Conservation (phyloP, 116 monocot species). For the Iris pallida region DNA sequence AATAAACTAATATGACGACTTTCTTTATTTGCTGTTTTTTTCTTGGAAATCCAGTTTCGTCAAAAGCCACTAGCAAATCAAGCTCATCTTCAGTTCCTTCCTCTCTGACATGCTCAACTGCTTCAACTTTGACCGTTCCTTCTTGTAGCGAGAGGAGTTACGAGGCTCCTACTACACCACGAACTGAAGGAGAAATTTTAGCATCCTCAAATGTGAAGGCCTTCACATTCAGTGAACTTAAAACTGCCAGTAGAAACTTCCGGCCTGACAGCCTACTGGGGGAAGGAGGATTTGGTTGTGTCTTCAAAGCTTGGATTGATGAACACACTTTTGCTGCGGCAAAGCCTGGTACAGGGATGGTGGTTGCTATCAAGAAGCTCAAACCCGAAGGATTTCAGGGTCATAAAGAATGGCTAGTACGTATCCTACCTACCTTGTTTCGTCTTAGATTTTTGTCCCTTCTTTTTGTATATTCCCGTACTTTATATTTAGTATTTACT, state of each 20-base stretch:
- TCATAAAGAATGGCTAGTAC: conserved; percentile 97
- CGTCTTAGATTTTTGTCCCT: not conserved
- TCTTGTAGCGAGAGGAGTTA: conserved; percentile 31
- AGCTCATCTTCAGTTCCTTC: conserved; percentile 48
- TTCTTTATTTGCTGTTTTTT: not conserved
- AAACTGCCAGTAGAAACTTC: conserved; percentile 71
- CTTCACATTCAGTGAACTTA: conserved; percentile 65
- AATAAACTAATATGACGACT: no score
- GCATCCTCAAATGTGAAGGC: conserved; percentile 69
- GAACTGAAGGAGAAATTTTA: conserved; percentile 75
- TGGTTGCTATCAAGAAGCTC: conserved; percentile 84
- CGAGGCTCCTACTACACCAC: conserved; percentile 35
- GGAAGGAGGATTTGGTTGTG: conserved; percentile 95
- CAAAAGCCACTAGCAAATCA: conserved; percentile 32
- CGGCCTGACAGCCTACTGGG: conserved; percentile 69
- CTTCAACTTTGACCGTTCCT: conserved; percentile 39
- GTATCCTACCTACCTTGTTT: not conserved
- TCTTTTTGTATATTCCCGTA: not conserved
- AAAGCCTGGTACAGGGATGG: conserved; percentile 67
- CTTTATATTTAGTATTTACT: not conserved
- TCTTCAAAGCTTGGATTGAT: conserved; percentile 92
- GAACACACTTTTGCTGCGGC: conserved; percentile 55
- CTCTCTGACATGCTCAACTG: conserved; percentile 22
- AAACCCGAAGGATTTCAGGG: conserved; percentile 96
- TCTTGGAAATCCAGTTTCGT: conserved; percentile 21